A percentile compares a stretch with the other conserved stretches of the same genome.
Conservation (phyloP, 805 yeast genomes). For the Metschnikowia kofuensis region DNA sequence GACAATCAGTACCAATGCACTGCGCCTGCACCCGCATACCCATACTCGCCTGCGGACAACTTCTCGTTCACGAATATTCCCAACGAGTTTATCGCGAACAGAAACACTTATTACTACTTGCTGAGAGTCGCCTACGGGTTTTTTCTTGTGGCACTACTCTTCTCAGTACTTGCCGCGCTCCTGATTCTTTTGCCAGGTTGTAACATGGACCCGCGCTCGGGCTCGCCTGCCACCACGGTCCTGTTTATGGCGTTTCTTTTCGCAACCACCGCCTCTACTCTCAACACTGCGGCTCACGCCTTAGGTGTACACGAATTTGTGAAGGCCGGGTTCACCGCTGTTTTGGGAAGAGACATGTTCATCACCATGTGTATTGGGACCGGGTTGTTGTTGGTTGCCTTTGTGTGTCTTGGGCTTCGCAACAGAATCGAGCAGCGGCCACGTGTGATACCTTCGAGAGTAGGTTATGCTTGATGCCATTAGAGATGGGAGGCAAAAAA, state of each 20-base stretch:
- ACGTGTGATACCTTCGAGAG: neutral
- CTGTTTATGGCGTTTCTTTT: slow-evolving; percentile 37
- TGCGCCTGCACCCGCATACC: slow-evolving; percentile 24
- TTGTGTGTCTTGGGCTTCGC: slow-evolving; percentile 1
- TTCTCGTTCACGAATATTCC: slow-evolving; percentile 42
- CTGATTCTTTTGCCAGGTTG: slow-evolving; percentile 20
- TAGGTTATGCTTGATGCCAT: neutral
- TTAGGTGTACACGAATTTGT: slow-evolving; percentile 50
- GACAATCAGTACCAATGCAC: slow-evolving; percentile 21
- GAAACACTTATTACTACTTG: slow-evolving; percentile 58
- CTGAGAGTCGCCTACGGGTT: slow-evolving; percentile 45
- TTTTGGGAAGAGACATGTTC: slow-evolving; percentile 48
- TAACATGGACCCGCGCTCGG: slow-evolving; percentile 8
- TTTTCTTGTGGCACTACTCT: slow-evolving; percentile 55
- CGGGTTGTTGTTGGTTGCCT: slow-evolving; percentile 16
- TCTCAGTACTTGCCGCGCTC: slow-evolving; percentile 50
- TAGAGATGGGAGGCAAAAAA: too few relatives aligned
- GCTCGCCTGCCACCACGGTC: slow-evolving; percentile 10
- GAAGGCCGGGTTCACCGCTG: slow-evolving; percentile 39
- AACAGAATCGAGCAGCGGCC: slow-evolving; percentile 3
- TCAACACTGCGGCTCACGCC: slow-evolving; percentile 55
- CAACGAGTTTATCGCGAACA: slow-evolving; percentile 42
- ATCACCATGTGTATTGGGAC: slow-evolving; percentile 65
- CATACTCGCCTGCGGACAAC: slow-evolving; percentile 31
- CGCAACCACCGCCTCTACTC: slow-evolving; percentile 42